Base-by-base conservation (phyloP, 208 protist species). In the Endotrypanum monterogeii region DNA sequence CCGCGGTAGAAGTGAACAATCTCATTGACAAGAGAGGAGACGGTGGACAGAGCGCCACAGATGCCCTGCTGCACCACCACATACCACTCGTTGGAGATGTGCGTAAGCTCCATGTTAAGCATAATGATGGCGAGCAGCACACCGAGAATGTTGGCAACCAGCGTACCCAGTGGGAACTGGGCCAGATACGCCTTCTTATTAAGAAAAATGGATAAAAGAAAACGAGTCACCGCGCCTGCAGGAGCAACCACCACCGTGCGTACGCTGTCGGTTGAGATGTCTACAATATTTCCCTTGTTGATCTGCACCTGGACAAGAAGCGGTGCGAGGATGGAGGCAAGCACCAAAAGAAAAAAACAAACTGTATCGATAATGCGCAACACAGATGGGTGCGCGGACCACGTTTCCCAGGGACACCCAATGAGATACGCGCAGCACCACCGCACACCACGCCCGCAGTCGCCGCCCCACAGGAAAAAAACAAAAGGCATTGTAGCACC, bases 1-100 rank as follows among this genome's bases (percentile, higher is more conserved):
- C 61, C 39, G 8, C 44, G 46, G 66, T 88, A 79, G 54, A 90
- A 79, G 18, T 41, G 65, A 39, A 82, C 58, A 1, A 81, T 35
- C 58, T 92, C 88, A 30, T 80, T 84, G 7, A 87, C 83, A 62
- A 85, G 77, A 3, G 88, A 84, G 3, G 88, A 90, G 14, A 90
- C 83, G 30, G 85, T 92, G 25, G 85, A 85, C 7, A 92, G 76
- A 4, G 88, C 63, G 30, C 81, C 88, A 58, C 80, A 78, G 68
- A 92, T 70, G 37, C 88, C 88, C n/a, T 86, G 71, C 56, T 80
- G 74, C 2, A 83, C 71, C 20, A 71, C 76, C 60, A 79, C 82
- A 56, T 67, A 80, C 76, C 75, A 83, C 56, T 44, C 55, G 54
- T 83, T 78, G 25, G 12, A 74, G n/a, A 54, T 71, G 30, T 68